Evolutionary conservation across 2,329 filamentous ascomycete species (phyloP), one percentile per base, ranked within the genome.

Genomic region (Magnaporthiopsis rhizophila): DNA sequence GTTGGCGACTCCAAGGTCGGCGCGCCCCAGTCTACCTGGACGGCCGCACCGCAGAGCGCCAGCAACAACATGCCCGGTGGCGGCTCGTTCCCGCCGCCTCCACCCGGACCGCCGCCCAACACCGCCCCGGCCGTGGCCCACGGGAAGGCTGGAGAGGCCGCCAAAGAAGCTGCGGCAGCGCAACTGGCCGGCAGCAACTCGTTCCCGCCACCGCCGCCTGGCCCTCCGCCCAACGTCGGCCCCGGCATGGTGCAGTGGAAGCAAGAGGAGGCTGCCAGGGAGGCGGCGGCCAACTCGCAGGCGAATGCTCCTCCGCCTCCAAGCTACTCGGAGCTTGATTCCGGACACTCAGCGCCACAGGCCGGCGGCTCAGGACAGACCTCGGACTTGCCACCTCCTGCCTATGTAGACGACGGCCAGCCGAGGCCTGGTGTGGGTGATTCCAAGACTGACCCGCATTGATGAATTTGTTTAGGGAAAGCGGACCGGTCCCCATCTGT

Each of bases 321-420:
- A 3, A 61, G 59, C 8, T 74, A 75, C 65, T 64, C 67, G 61
- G 62, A 65, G 59, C 7, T 58, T 58, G 57, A 21, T 32, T 2
- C 45, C 18, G 21, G 18, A 7, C 21, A 24, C 53, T 21, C 15
- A 32, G 26, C 32, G 36, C 28, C 12, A 11, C 61, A 18, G 28
- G 36, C 38, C 34, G 32, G 65, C 3, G 9, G 50, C 6, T n/a
- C 63, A 1, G 45, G 18, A 28, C 61, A 32, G n/a, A 38, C 18
- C 2, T 67, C 66, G 2, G 72, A 72, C 18, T 56, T 68, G 38
- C 74, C 71, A 45, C 73, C 73, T 21, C 73, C 73, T 21, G 73
- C 72, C 2, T 75, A 74, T 64, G 70, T 65, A 0, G 70, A 72
- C 26, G 67, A 70, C 3, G 67, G 67, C 1, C 64, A 65, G 18